Base-by-base conservation (phyloP, 345 rosid genomes). In the Eucalyptus cladocalyx region DNA sequence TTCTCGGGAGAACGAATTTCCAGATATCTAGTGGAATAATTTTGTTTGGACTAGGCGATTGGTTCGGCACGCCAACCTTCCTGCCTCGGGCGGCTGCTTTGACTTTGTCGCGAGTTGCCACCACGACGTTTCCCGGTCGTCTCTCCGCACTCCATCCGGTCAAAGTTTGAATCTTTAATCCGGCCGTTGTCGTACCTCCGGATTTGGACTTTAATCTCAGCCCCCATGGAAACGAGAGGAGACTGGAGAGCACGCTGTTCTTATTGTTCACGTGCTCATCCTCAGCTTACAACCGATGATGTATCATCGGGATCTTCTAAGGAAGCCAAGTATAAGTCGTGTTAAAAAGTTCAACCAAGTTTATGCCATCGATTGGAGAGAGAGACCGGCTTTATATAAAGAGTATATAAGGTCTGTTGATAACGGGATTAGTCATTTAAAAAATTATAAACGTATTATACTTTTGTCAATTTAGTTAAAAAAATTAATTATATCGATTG, bases 401-500 rank as follows among this genome's bases (percentile, higher is more conserved):
- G 28, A 56, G 3, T 9, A 56, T 23, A 56, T 56, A 9, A 56
- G 3, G 6, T 24, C 3, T 4, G 0, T 56, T 56, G 62, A 24
- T 23, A 56, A 24, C 1, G 3, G 3, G 6, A 56, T 9, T 24
- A 24, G 28, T 56, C 28, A 9, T 24, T 56, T 1, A 1, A 56
- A 56, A 23, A 56, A 18, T 56, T 56, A 9, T 56, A 9, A 0
- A 56, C 3, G 3, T 23, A 24, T 56, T 24, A 24, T 24, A 4
- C 6, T 56, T 56, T 56, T 56, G 1, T 56, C 6, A 10, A 56
- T 24, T 56, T 2, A 24, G 1, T 56, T 9, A 9, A 9, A 56
- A 2, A 23, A 8, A 0, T 1, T 53, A 19, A 53, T 19, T 53
- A 53, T 53, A 10, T 53, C 5, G 1, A 53, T 53, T 19, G 2